These are phyloP conservation scores for Salix arbutifolia DNA, from an alignment of 345 rosid species.

Conservation along the genomic window DNA sequence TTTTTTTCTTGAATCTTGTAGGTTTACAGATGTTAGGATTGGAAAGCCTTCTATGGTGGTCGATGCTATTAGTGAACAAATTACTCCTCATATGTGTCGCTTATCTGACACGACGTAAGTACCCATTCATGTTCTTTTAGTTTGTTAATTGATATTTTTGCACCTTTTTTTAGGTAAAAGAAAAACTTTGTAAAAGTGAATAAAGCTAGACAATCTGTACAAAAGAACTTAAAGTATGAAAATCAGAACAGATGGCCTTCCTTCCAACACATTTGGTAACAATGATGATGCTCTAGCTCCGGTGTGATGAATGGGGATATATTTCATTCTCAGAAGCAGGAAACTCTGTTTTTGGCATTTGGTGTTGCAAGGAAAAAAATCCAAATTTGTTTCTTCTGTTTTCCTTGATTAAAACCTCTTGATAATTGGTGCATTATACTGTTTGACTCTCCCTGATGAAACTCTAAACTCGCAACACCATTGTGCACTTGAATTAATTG, in stretches of 20 bases:
- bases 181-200: too few relatives aligned
- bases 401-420: too few relatives aligned
- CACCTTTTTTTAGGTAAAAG: not conserved
- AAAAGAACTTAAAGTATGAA: too few relatives aligned
- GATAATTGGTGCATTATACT: too few relatives aligned
- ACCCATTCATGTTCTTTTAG: not conserved
- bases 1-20: constrained; percentile 17
- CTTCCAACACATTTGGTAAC: not conserved
- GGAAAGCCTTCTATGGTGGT: constrained; percentile 52
- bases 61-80: constrained; percentile 27
- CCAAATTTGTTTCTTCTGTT: too few relatives aligned
- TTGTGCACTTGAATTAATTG: not conserved
- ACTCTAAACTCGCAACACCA: not conserved
- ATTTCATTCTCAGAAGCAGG: not conserved
- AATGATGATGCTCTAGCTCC: not conserved
- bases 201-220: too few relatives aligned
- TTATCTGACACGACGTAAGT: constrained; percentile 75
- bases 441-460: too few relatives aligned
- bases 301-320: not conserved
- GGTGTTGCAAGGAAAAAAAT: too few relatives aligned
- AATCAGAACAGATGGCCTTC: too few relatives aligned
- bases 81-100: constrained; percentile 77
- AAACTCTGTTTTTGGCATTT: not conserved
- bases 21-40: constrained; percentile 69
- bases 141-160: not conserved